Base-by-base conservation (phyloP, 164 flowering plant species). In the Paratinospora sagittata region DNA sequence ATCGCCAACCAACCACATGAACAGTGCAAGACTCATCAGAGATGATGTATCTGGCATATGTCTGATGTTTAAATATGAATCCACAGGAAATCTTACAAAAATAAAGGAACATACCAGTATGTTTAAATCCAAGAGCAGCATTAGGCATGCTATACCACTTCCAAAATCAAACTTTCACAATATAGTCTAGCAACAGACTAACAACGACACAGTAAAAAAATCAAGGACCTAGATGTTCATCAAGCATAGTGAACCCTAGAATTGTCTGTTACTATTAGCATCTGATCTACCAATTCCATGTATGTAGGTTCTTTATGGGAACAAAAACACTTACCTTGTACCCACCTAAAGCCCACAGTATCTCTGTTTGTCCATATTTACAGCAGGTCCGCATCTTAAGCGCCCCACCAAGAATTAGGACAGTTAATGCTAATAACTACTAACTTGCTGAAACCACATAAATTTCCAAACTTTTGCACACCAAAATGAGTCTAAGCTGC, bases 391-490 rank as follows among this genome's bases (percentile, higher is more conserved):
- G 70, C 87, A 82, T 77, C 57, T 72, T 76, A 77, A 76, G 86
- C 73, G 78, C 63, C 81, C 84, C 77, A 76, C 88, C 90, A 88
- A 87, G 89, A 90, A 87, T 88, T 84, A 86, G 88, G 87, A 85
- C 96, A 78, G 67, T 65, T 39, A 70, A 27, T 60, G 23, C 27
- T 37, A 55, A n/a, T n/a, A n/a, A 55, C 10, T 34, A 70, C 34
- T 27, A 49, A 64, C 27, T 23, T 39, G 14, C n/a, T 16, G 21
- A 7, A 34, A n/a, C 37, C 6, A 65, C 14, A 23, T 4, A 23
- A 21, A 13, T 8, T 43, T 41, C 6, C 16, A 21, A 33, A 19
- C 3, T n/a, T 68, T 52, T 68, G 3, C 41, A 34, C 14, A 37
- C 3, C 33, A 34, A 65, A 19, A 36, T 6, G 16, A 34, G 11